These are phyloP conservation scores for Yamadazyma olivae DNA, from an alignment of 805 yeast genomes.

Conservation along the genomic window DNA sequence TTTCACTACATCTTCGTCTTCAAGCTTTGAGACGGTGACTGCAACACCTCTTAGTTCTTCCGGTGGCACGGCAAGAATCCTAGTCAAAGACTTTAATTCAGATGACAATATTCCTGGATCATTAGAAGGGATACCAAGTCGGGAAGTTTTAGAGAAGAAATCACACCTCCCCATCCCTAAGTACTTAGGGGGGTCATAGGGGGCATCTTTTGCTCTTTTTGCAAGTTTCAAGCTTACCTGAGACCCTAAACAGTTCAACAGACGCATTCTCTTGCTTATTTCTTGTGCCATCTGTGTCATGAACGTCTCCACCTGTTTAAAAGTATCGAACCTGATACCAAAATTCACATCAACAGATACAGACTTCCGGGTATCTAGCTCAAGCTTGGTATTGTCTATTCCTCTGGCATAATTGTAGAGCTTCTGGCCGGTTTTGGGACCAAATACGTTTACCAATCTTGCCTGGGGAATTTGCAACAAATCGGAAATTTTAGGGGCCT, in stretches of 20 bases:
- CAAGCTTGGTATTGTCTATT: slow-evolving; percentile 58
- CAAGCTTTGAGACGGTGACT: slow-evolving; percentile 60
- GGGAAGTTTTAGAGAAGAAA: slow-evolving; percentile 53
- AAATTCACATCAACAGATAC: slow-evolving; percentile 87
- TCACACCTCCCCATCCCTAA: slow-evolving; percentile 86
- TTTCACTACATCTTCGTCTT: slow-evolving; percentile 27
- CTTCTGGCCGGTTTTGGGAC: slow-evolving; percentile 67
- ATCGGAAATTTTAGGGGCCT: slow-evolving; percentile 33
- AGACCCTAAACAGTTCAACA: slow-evolving; percentile 48
- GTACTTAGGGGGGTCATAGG: slow-evolving; percentile 71
- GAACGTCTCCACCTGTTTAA: slow-evolving; percentile 63
- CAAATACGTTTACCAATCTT: slow-evolving; percentile 49
- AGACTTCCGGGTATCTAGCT: slow-evolving; percentile 61
- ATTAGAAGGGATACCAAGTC: slow-evolving; percentile 59
- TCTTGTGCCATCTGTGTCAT: slow-evolving; percentile 57
- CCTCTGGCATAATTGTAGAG: slow-evolving; percentile 63
- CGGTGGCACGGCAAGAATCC: slow-evolving; percentile 58
- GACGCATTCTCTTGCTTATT: slow-evolving; percentile 49
- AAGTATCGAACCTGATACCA: slow-evolving; percentile 74
- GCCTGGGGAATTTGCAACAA: slow-evolving; percentile 30
- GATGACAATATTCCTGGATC: slow-evolving; percentile 59
- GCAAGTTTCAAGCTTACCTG: slow-evolving; percentile 66
- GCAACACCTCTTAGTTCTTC: slow-evolving; percentile 77
- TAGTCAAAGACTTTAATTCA: slow-evolving; percentile 54
- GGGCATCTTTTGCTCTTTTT: slow-evolving; percentile 61